phyloP scores from a whole-genome alignment of 345 rosid genomes.

The Excoecaria cochinchinensis region DNA sequence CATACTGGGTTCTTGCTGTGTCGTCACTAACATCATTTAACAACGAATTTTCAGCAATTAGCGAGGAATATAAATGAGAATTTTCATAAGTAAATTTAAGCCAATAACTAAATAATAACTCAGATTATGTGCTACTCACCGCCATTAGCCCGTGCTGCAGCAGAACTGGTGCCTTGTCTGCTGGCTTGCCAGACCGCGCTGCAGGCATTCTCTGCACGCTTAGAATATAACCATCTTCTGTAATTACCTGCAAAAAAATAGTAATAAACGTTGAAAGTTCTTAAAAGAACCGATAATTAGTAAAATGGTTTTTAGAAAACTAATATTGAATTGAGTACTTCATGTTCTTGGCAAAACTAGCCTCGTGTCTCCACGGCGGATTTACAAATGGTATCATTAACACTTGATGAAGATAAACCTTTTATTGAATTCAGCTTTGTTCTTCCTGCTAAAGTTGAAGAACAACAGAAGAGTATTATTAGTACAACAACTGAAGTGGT shows the following conservation, averaged over 20 bases:
- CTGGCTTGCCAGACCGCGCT: conserved; percentile 19
- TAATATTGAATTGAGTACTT: neutral
- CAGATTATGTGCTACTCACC: conserved; percentile 21
- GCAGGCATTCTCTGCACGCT: conserved; percentile 47
- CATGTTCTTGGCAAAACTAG: conserved; percentile 43
- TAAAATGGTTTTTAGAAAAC: neutral
- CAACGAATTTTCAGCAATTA: too few relatives aligned
- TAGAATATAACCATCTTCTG: conserved; percentile 52
- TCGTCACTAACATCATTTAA: too few relatives aligned
- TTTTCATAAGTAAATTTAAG: too few relatives aligned
- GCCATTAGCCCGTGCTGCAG: conserved; percentile 47
- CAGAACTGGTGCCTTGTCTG: conserved; percentile 47
- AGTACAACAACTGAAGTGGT: neutral
- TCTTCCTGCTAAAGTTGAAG: conserved; percentile 23
- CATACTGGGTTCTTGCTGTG: too few relatives aligned
- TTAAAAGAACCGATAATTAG: neutral
- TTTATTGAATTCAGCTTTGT: neutral
- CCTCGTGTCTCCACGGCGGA: conserved; percentile 30
- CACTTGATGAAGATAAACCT: neutral
- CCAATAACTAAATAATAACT: too few relatives aligned
- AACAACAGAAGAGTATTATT: neutral
- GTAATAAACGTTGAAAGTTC: too few relatives aligned
- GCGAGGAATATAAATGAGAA: too few relatives aligned
- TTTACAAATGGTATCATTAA: conserved; percentile 26
- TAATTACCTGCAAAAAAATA: conserved; percentile 37